Evolutionary conservation across 208 protist genomes (phyloP), one percentile per base, ranked within the genome.

Genomic region (Blastocrithidia nonstop): DNA sequence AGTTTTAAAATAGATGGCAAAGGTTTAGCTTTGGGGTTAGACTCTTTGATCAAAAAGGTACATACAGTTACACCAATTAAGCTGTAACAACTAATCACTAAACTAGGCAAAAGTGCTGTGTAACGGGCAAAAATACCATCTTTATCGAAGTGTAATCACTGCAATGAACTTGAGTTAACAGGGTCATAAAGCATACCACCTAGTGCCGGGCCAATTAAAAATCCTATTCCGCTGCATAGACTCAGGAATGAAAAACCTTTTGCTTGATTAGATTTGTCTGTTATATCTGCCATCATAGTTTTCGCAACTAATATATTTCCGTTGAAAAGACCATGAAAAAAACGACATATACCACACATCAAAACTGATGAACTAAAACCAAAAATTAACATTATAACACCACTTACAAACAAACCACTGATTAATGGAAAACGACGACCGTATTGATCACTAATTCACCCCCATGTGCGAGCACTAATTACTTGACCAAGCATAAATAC

Each of bases 181-280:
- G 75, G 75, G 44, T 85, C 64, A 48, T 85, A 85, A 4, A 85
- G 59, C 17, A 80, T 32, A 13, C 75, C 75, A 33, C 75, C 75
- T 4, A 80, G 27, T 6, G 48, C 40, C 25, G 75, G 75, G 3
- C 76, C 76, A 35, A 86, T 54, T 6, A 80, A 54, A 23, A 62
- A 60, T 8, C 76, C 76, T 45, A 86, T 57, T 7, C 65, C 64
- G 29, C 43, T 66, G 32, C 53, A 63, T 50, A 98, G 93, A 45
- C 87, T 96, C 16, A 98, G 82, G 43, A 97, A 96, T 22, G 93
- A 84, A 59, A 98, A 98, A 40, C 95, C 94, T 31, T 62, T 53
- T 1, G 68, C 57, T 46, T 78, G 54, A 31, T 74, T 81, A 0
- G 75, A 75, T 39, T 53, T 56, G 52, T 86, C 72, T 4, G 73